These are phyloP conservation scores for Gnetum montanum DNA, from an alignment of 75 land plant genomes.

Conservation along the genomic window DNA sequence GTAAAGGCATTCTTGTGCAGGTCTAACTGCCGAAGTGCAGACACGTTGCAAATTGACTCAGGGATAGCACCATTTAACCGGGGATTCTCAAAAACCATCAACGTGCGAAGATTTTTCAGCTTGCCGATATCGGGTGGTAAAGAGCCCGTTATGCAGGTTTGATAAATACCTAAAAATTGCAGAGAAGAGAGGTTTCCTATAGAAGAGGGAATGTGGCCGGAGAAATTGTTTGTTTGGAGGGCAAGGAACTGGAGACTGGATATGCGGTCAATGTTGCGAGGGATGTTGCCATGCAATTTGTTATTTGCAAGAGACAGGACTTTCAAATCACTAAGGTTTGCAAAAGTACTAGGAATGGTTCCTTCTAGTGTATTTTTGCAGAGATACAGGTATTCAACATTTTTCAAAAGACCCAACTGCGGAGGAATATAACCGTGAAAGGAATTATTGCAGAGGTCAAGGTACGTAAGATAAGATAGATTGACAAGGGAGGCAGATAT, in stretches of 20 bases:
- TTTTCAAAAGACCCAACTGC: no score
- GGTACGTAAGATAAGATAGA: background rate
- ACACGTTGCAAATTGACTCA: slow-evolving; percentile 1
- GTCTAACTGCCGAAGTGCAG: background rate
- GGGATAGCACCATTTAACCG: slow-evolving; percentile 2
- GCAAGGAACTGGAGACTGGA: no score
- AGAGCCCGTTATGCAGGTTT: no score
- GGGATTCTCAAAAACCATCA: slow-evolving; percentile 4
- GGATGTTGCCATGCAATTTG: no score
- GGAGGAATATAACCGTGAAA: background rate
- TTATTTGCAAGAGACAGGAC: no score
- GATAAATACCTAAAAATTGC: no score
- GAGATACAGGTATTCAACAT: no score
- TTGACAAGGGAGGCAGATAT: background rate
- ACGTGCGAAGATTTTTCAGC: slow-evolving; percentile 7
- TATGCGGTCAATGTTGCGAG: no score
- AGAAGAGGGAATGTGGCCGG: background rate
- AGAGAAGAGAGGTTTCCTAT: no score
- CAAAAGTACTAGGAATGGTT: background rate
- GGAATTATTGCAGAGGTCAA: background rate
- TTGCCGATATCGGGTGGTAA: no score
- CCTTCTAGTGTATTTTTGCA: background rate
- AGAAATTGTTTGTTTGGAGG: background rate
- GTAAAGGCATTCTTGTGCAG: slow-evolving; percentile 1
- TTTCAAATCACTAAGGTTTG: background rate